Base-by-base conservation (phyloP, 2,329 filamentous ascomycete genomes). In the Xylariaceae sp. region DNA sequence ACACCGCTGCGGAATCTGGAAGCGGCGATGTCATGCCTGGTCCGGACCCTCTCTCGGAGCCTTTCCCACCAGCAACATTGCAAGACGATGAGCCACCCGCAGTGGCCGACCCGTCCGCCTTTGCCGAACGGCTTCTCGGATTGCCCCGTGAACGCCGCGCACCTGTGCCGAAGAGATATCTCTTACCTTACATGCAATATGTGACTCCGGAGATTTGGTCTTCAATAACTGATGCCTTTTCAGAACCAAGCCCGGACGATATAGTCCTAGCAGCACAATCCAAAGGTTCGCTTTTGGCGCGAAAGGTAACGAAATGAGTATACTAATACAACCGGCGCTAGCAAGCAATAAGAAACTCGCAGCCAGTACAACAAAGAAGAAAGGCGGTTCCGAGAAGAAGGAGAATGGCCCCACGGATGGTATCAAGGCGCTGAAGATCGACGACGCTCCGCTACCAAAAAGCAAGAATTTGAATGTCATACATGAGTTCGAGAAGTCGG, bases 221-320 rank as follows among this genome's bases (percentile, higher is more conserved):
- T 40, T 70, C 70, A 59, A 57, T 69, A 64, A 57, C 70, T 55
- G 69, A 78, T 57, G 77, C 81, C 43, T 96, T 96, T 67, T 71
- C 82, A 70, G 78, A 80, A 60, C 89, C 90, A 39, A 96, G 89
- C 65, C 89, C 89, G 51, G 89, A 97, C 68, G 89, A 96, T 62
- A 68, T 92, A 57, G 85, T 96, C 55, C 73, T 88, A 47, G 79
- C 82, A 62, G 90, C 89, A 52, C 90, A 95, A 71, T 82, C 82
- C 66, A 85, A 88, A 87, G 83, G 84, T 88, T 85, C 81, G 80
- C 74, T 68, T 59, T 70, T 69, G 63, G 62, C 65, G 56, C 72
- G 64, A 60, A 66, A 64, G 60, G 66, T 65, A 52, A 67, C 63
- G 65, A 64, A 64, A 63, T 54, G 59, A 65, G 63, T 64, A 67